Conservation (phyloP, 2,329 filamentous ascomycete genomes). For the Zasmidium cellare region DNA sequence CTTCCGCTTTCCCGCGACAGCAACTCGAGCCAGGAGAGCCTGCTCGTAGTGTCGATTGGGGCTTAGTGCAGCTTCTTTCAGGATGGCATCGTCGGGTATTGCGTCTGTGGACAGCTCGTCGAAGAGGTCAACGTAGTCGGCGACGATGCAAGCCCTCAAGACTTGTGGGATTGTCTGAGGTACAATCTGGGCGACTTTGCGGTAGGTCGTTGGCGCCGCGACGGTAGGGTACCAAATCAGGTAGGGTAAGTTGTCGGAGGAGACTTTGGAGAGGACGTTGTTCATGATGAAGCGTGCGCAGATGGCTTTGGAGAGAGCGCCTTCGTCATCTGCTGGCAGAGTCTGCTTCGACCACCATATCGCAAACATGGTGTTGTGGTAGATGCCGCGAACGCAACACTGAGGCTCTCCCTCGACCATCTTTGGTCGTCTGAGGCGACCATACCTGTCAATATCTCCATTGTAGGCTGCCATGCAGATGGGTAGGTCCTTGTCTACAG, state of each 20-base stretch:
- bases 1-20: background rate
- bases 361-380: slow-evolving; percentile 41
- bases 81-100: slow-evolving; percentile 8
- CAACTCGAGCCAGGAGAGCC: background rate
- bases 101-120: slow-evolving; percentile 5
- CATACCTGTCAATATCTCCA: slow-evolving; percentile 44
- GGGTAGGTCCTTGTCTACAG: slow-evolving; percentile 40
- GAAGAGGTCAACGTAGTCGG: slow-evolving; percentile 16
- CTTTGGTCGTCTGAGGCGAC: slow-evolving; percentile 34
- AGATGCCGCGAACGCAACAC: slow-evolving; percentile 38
- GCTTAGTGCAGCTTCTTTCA: slow-evolving; percentile 1
- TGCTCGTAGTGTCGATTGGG: slow-evolving; percentile 3
- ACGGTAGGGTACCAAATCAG: slow-evolving; percentile 23
- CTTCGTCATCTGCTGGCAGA: background rate
- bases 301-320: slow-evolving; percentile 17
- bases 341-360: slow-evolving; percentile 31
- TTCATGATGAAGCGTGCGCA: slow-evolving; percentile 36
- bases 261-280: slow-evolving; percentile 28
- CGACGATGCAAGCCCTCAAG: slow-evolving; percentile 18
- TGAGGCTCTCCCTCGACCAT: slow-evolving; percentile 27
- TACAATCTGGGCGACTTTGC: slow-evolving; percentile 5
- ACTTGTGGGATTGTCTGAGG: slow-evolving; percentile 20
- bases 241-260: slow-evolving; percentile 16
- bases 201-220: slow-evolving; percentile 16
- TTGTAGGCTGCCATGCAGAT: slow-evolving; percentile 41